A percentile compares a stretch with the other conserved stretches of the same genome.
Evolutionary conservation across 1,139 yeast genomes (phyloP).

Genomic region (Kluyveromyces marxianus): DNA sequence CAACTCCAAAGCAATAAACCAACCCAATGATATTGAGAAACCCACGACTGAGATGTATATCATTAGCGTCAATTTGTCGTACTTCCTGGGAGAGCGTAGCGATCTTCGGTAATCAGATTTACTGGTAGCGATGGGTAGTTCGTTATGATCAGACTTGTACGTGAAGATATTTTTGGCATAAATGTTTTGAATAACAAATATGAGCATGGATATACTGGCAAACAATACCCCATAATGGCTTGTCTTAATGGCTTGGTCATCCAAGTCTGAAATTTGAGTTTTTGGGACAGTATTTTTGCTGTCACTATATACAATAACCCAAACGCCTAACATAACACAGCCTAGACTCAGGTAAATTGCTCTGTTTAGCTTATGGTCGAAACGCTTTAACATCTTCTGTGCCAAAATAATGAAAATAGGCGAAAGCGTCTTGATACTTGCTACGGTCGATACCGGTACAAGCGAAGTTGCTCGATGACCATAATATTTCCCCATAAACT

Average conservation of each 20-base stretch:
- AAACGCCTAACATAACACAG: slow-evolving; percentile 31
- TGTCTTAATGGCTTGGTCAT: slow-evolving; percentile 21
- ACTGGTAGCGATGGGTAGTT: slow-evolving; percentile 13
- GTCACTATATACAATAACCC: slow-evolving; percentile 31
- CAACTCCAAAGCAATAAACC: slow-evolving; percentile 67
- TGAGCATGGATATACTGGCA: slow-evolving; percentile 75
- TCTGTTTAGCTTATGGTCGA: slow-evolving; percentile 52
- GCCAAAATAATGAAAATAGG: slow-evolving; percentile 80
- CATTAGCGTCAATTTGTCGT: slow-evolving; percentile 82
- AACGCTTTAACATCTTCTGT: slow-evolving; percentile 56
- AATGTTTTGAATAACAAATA: slow-evolving; percentile 87
- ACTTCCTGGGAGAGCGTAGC: slow-evolving; percentile 20
- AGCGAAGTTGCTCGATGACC: slow-evolving; percentile 85
- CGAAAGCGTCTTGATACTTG: slow-evolving; percentile 85
- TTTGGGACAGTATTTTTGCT: slow-evolving; percentile 12
- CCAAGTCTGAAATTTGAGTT: background rate
- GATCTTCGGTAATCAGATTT: slow-evolving; percentile 6
- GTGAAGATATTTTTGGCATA: slow-evolving; percentile 85
- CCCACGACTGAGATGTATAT: slow-evolving; percentile 82
- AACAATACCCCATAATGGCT: slow-evolving; percentile 62
- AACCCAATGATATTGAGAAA: slow-evolving; percentile 67
- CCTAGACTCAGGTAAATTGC: slow-evolving; percentile 66
- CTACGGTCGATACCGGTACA: slow-evolving; percentile 90
- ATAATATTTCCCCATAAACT: slow-evolving; percentile 83
- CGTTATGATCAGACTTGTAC: slow-evolving; percentile 21